These are phyloP conservation scores for Craterostigma plantagineum DNA, from an alignment of 257 asterid species.

Conservation along the genomic window DNA sequence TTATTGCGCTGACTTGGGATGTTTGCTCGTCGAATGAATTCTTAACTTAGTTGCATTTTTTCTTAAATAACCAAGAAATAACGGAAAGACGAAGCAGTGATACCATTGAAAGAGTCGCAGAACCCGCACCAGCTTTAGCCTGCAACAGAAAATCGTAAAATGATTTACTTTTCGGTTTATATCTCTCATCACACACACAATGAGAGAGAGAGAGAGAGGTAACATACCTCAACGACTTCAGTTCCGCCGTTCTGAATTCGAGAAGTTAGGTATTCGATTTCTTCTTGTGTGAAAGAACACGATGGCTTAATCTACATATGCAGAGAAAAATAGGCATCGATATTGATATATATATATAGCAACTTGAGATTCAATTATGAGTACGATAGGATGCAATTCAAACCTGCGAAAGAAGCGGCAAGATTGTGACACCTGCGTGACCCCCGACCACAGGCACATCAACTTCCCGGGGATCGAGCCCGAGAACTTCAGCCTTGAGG, in stretches of 20 bases:
- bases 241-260: conserved; percentile 98
- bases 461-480: conserved; percentile 19
- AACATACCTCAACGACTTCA: conserved; percentile 81
- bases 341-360: too few relatives aligned
- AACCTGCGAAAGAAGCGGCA: conserved; percentile 53
- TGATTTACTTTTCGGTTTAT: too few relatives aligned
- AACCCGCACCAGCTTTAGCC: conserved; percentile 99
- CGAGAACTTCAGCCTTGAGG: neutral
- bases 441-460: conserved; percentile 59
- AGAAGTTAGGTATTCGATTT: conserved; percentile 57
- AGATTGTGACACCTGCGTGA: conserved; percentile 53
- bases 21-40: too few relatives aligned
- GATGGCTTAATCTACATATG: conserved; percentile 71
- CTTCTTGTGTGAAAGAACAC: conserved; percentile 57
- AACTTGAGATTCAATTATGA: neutral
- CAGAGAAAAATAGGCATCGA: neutral
- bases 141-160: conserved; percentile 12
- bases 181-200: too few relatives aligned
- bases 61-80: too few relatives aligned
- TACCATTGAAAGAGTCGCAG: conserved; percentile 97
- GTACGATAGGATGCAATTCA: neutral
- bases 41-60: too few relatives aligned
- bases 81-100: conserved; percentile 8
- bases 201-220: neutral
- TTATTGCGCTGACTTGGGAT: too few relatives aligned